Evolutionary conservation across 441 rosid genomes (phyloP).

Genomic region (Arabidopsis lyrata): DNA sequence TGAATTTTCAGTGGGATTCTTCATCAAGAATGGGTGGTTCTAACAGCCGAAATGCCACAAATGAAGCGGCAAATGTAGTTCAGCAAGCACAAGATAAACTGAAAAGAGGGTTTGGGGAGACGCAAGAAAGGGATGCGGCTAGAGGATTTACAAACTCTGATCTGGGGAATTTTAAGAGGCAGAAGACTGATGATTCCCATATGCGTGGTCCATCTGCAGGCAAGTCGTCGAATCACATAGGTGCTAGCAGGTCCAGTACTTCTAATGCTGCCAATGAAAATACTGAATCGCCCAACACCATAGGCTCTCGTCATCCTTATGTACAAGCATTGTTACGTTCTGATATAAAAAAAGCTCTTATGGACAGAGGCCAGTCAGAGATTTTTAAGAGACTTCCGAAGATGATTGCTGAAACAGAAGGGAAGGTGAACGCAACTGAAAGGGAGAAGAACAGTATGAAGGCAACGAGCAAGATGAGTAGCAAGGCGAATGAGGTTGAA

Average conservation of each 20-base stretch:
- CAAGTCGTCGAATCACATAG: constrained; percentile 42
- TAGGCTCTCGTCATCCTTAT: constrained; percentile 50
- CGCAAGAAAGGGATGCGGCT: constrained; percentile 49
- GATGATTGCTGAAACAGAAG: constrained; percentile 47
- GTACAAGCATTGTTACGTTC: constrained; percentile 52
- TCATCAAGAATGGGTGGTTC: constrained; percentile 50
- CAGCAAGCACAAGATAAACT: constrained; percentile 55
- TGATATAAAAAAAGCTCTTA: constrained; percentile 63
- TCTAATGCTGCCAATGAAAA: constrained; percentile 31
- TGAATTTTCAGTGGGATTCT: constrained; percentile 50
- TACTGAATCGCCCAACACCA: constrained; percentile 48
- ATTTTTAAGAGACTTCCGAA: constrained; percentile 58
- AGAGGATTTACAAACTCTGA: constrained; percentile 46
- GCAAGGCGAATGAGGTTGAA: constrained; percentile 36
- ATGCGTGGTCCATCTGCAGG: constrained; percentile 46
- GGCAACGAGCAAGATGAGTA: constrained; percentile 41
- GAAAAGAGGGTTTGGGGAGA: constrained; percentile 64
- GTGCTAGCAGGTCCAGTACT: constrained; percentile 46
- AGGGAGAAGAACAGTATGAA: constrained; percentile 48
- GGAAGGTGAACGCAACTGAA: constrained; percentile 40
- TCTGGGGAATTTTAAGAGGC: constrained; percentile 52
- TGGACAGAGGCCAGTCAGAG: constrained; percentile 55
- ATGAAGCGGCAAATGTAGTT: constrained; percentile 53
- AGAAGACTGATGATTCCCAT: constrained; percentile 46
- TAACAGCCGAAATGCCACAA: constrained; percentile 41